These are phyloP conservation scores for Microsporum audouinii DNA, from an alignment of 2,329 filamentous ascomycete genomes.

Conservation along the genomic window DNA sequence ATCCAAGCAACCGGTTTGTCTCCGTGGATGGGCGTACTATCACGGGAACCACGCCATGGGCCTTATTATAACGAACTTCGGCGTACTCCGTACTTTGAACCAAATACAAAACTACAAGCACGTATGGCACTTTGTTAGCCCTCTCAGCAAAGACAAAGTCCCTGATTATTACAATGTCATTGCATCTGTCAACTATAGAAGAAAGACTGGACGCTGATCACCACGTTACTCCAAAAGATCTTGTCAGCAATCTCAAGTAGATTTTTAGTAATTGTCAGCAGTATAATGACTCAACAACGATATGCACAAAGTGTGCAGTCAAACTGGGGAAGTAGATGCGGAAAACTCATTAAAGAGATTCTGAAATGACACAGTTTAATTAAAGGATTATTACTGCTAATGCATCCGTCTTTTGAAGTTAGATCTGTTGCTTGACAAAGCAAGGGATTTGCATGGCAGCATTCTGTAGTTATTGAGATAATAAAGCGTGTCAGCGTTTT, in stretches of 20 bases:
- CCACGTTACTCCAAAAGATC: constrained; percentile 87
- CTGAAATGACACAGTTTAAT: constrained; percentile 62
- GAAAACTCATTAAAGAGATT: constrained; percentile 73
- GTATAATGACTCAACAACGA: constrained; percentile 91
- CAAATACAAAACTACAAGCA: constrained; percentile 88
- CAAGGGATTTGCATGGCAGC: background rate
- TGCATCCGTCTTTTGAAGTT: background rate
- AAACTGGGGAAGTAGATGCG: constrained; percentile 93
- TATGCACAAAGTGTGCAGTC: constrained; percentile 89
- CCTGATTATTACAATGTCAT: constrained; percentile 98
- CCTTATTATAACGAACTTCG: constrained; percentile 92
- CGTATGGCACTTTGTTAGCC: constrained; percentile 88
- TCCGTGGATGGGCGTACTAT: constrained; percentile 92
- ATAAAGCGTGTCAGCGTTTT: too few relatives aligned
- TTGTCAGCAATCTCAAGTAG: constrained; percentile 74
- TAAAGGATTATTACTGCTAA: constrained; percentile 6
- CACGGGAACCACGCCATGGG: constrained; percentile 85
- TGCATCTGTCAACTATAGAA: constrained; percentile 95
- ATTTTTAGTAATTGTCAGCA: constrained; percentile 90
- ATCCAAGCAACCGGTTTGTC: constrained; percentile 92
- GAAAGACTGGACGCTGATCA: constrained; percentile 85
- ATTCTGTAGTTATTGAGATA: background rate
- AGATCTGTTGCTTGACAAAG: background rate
- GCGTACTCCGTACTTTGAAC: constrained; percentile 80
- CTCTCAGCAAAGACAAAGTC: constrained; percentile 91